These are phyloP conservation scores for Leccinum subgranulosum DNA, from an alignment of 768 basidiomycete species.

Conservation along the genomic window DNA sequence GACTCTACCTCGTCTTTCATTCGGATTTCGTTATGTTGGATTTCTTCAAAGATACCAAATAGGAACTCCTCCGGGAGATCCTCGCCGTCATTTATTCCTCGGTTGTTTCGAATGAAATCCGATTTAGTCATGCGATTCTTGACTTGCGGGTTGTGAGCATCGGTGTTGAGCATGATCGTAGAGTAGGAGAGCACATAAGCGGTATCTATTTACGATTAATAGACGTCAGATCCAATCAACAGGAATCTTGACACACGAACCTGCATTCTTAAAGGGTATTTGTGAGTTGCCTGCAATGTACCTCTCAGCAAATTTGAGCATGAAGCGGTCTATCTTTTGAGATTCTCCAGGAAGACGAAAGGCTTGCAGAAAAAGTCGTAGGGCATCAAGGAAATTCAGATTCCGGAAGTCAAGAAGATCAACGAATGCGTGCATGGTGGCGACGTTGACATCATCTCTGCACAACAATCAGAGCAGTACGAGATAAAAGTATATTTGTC, in stretches of 20 bases:
- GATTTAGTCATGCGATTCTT: slow-evolving; percentile 91
- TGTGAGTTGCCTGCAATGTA: slow-evolving; percentile 88
- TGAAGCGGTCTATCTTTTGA: slow-evolving; percentile 98
- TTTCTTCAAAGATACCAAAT: slow-evolving; percentile 82
- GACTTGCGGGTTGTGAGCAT: slow-evolving; percentile 92
- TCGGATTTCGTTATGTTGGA: slow-evolving; percentile 87
- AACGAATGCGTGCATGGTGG: slow-evolving; percentile 97
- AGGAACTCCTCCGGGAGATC: slow-evolving; percentile 88
- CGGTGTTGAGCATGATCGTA: slow-evolving; percentile 94
- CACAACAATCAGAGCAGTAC: slow-evolving; percentile 3
- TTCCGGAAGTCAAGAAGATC: slow-evolving; percentile 86
- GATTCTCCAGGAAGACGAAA: slow-evolving; percentile 97
- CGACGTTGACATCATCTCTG: slow-evolving; percentile 87
- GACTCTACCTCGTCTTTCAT: slow-evolving; percentile 98
- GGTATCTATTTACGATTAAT: slow-evolving; percentile 52
- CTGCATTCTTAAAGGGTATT: slow-evolving; percentile 91
- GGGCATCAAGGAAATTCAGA: slow-evolving; percentile 81
- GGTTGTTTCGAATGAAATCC: slow-evolving; percentile 93
- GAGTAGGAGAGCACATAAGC: slow-evolving; percentile 96
- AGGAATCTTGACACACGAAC: slow-evolving; percentile 40
- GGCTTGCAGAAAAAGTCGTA: slow-evolving; percentile 87
- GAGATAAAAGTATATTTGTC: neutral
- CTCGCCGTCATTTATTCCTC: slow-evolving; percentile 89
- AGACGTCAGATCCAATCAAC: slow-evolving; percentile 6
- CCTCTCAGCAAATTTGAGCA: slow-evolving; percentile 98